A percentile compares a stretch with the other conserved stretches of the same genome.
Evolutionary conservation across 192 early-diverging fungal genomes (phyloP).

Genomic region (Umbelopsis isabellina): DNA sequence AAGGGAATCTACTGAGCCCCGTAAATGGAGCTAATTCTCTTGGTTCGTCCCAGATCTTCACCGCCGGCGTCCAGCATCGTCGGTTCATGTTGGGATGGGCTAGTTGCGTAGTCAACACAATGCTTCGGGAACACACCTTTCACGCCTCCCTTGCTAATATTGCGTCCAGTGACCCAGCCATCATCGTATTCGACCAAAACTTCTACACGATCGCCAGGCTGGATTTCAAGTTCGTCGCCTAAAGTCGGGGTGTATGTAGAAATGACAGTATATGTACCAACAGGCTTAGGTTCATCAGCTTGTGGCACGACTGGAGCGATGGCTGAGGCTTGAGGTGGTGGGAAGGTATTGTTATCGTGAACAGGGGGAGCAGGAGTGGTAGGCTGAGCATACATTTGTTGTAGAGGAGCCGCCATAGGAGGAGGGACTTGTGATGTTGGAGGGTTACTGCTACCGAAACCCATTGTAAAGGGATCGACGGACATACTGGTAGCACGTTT

Average conservation of each 20-base stretch:
- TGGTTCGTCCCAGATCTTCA: conserved; percentile 15
- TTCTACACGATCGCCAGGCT: conserved; percentile 49
- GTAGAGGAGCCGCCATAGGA: neutral
- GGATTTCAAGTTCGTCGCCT: conserved; percentile 53
- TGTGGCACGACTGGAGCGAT: neutral
- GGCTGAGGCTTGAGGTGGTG: neutral
- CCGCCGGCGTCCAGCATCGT: conserved; percentile 18
- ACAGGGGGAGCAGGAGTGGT: neutral
- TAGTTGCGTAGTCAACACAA: conserved; percentile 39
- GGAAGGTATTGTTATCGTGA: neutral
- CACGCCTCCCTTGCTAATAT: conserved; percentile 44
- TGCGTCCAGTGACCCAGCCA: conserved; percentile 53
- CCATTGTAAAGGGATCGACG: conserved; percentile 15
- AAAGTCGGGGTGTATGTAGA: conserved; percentile 48
- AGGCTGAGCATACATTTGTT: conserved; percentile 6
- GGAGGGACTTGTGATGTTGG: neutral
- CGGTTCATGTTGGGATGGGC: conserved; percentile 4
- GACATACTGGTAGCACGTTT: conserved; percentile 14
- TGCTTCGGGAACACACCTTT: conserved; percentile 54
- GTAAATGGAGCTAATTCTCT: conserved; percentile 29
- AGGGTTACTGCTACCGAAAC: conserved; percentile 1
- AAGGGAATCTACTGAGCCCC: neutral
- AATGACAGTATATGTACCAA: conserved; percentile 49
- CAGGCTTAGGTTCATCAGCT: conserved; percentile 32
- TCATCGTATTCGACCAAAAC: conserved; percentile 54